These are phyloP conservation scores for Ensete glaucum DNA, from an alignment of 176 grass and related monocot genomes.

Conservation along the genomic window DNA sequence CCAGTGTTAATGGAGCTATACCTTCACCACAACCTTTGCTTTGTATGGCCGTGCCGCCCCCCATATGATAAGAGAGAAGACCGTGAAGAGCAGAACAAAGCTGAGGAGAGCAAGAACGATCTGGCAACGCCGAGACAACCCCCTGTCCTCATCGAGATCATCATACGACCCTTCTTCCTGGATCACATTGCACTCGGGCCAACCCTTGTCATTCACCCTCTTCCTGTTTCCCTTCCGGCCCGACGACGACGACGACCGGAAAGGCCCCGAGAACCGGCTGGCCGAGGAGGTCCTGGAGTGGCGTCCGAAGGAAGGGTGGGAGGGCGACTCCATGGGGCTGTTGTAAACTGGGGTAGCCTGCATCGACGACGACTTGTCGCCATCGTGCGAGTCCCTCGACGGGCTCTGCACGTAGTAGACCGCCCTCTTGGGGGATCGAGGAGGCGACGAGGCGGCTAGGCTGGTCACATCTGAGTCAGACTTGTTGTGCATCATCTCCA, in stretches of 20 bases:
- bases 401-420: conserved; percentile 18
- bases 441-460: conserved; percentile 4
- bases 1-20: conserved; percentile 8
- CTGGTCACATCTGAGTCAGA: conserved; percentile 10
- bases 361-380: conserved; percentile 36
- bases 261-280: conserved; percentile 68
- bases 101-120: conserved; percentile 33
- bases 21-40: conserved; percentile 47
- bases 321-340: conserved; percentile 79
- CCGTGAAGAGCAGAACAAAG: conserved; percentile 42
- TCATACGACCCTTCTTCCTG: conserved; percentile 53
- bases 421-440: conserved; percentile 3
- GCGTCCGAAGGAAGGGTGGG: conserved; percentile 58
- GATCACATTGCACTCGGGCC: conserved; percentile 56
- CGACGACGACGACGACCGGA: conserved; percentile 31
- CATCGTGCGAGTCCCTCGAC: conserved; percentile 13
- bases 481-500: neutral
- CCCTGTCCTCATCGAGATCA: conserved; percentile 34
- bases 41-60: conserved; percentile 59
- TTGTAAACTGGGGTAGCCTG: conserved; percentile 74
- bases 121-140: conserved; percentile 42
- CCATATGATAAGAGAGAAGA: conserved; percentile 72
- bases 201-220: conserved; percentile 39
- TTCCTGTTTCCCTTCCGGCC: conserved; percentile 22
- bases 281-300: conserved; percentile 74